Conservation (phyloP, 306 rosid genomes). For the Quercus aquifolioides region DNA sequence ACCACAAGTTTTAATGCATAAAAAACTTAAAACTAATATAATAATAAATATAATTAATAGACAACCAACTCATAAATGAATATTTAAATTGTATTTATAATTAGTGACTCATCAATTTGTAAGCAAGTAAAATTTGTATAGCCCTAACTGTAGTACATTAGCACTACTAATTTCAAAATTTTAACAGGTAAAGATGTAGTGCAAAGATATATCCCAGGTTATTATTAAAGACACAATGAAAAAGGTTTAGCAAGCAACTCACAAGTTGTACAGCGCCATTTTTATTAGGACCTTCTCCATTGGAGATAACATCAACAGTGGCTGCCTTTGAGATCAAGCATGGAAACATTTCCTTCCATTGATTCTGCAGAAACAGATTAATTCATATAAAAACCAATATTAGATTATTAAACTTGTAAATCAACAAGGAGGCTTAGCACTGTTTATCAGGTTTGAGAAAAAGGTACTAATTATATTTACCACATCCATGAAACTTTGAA, state of each 20-base stretch:
- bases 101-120: too few species aligned
- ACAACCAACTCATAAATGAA: too few species aligned
- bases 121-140: too few species aligned
- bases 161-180: too few species aligned
- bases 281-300: conserved; percentile 66
- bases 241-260: conserved; percentile 19
- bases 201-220: background rate
- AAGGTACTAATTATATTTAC: conserved; percentile 28
- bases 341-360: conserved; percentile 99
- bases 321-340: conserved; percentile 89
- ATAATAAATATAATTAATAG: too few species aligned
- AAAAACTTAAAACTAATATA: too few species aligned
- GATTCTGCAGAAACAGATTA: conserved; percentile 45
- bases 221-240: background rate
- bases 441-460: background rate
- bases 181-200: too few species aligned
- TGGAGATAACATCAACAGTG: conserved; percentile 72
- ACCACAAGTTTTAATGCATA: too few species aligned
- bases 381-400: background rate
- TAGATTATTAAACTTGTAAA: background rate
- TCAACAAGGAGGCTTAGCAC: background rate
- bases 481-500: conserved; percentile 82
- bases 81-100: too few species aligned
- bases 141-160: too few species aligned
- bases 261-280: conserved; percentile 90